A percentile compares a stretch with the other conserved stretches of the same genome.
phyloP scores from a whole-genome alignment of 257 asterid species.

The Petrea volubilis region DNA sequence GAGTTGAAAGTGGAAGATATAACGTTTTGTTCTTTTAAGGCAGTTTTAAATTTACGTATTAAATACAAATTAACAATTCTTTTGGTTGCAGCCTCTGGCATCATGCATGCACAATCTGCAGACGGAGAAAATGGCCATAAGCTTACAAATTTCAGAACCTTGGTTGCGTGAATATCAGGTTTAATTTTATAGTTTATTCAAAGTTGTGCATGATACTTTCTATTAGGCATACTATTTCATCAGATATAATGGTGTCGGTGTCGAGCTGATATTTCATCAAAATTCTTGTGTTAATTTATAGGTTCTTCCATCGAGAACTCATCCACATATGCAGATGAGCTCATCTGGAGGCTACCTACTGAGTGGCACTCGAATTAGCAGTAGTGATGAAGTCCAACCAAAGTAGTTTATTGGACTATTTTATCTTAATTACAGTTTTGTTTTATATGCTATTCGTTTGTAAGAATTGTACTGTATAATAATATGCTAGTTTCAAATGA shows the following conservation, averaged over 20 bases:
- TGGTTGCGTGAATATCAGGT: slow-evolving; percentile 99
- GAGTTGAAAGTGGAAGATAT: background rate
- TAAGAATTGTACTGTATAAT: slow-evolving; percentile 5
- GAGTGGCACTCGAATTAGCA: slow-evolving; percentile 68
- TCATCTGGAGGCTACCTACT: slow-evolving; percentile 80
- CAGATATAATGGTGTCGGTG: background rate
- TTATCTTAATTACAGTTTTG: background rate
- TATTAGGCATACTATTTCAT: background rate
- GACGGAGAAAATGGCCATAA: slow-evolving; percentile 77
- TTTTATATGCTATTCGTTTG: background rate
- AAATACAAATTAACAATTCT: background rate
- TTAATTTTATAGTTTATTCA: background rate
- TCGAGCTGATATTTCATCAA: background rate
- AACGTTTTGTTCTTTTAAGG: background rate
- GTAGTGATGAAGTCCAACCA: slow-evolving; percentile 20
- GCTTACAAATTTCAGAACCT: slow-evolving; percentile 79
- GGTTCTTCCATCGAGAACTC: slow-evolving; percentile 96
- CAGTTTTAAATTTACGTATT: background rate
- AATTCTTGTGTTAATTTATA: slow-evolving; percentile 34
- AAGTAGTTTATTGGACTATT: slow-evolving; percentile 6
- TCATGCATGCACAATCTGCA: slow-evolving; percentile 89
- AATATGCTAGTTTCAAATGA: too few species aligned
- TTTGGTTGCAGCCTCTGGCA: slow-evolving; percentile 78
- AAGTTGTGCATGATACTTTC: background rate
- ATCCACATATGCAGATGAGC: slow-evolving; percentile 98